These are phyloP conservation scores for Nitzschia sp. DNA, from an alignment of 108 stramenopile species.

Conservation along the genomic window DNA sequence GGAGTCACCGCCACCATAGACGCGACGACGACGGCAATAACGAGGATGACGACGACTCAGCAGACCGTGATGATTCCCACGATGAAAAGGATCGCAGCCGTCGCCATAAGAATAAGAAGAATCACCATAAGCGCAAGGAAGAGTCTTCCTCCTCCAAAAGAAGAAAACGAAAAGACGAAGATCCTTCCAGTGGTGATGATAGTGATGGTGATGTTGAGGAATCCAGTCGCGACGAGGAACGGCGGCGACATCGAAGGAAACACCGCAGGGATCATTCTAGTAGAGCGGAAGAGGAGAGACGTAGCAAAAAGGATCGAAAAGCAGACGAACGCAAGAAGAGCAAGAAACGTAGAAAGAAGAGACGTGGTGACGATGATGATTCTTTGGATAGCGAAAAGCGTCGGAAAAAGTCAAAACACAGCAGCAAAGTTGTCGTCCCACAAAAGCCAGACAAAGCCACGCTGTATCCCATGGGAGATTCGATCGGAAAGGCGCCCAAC, in stretches of 20 bases:
- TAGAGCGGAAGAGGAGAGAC: background rate
- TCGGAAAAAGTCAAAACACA: constrained; percentile 13
- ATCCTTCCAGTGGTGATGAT: background rate
- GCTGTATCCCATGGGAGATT: constrained; percentile 35
- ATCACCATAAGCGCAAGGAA: background rate
- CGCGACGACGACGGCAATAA: constrained; percentile 6
- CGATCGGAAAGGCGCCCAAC: constrained; percentile 35
- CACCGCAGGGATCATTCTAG: background rate
- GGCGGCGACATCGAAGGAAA: background rate
- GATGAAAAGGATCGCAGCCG: background rate
- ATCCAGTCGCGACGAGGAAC: background rate
- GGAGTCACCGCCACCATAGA: background rate
- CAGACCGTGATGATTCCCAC: background rate
- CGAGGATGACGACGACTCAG: constrained; percentile 7
- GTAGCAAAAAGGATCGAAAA: background rate
- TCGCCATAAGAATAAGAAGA: background rate
- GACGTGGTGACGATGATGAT: constrained; percentile 9
- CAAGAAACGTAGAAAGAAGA: background rate
- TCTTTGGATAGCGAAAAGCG: constrained; percentile 1
- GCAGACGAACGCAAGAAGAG: background rate
- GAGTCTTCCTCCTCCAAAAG: too few species aligned
- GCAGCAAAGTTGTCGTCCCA: constrained; percentile 2
- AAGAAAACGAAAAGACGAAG: too few species aligned
- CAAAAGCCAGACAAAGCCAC: constrained; percentile 26
- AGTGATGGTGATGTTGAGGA: background rate